phyloP scores from a whole-genome alignment of 2,329 filamentous ascomycete species.

The Penicillium polonicum region DNA sequence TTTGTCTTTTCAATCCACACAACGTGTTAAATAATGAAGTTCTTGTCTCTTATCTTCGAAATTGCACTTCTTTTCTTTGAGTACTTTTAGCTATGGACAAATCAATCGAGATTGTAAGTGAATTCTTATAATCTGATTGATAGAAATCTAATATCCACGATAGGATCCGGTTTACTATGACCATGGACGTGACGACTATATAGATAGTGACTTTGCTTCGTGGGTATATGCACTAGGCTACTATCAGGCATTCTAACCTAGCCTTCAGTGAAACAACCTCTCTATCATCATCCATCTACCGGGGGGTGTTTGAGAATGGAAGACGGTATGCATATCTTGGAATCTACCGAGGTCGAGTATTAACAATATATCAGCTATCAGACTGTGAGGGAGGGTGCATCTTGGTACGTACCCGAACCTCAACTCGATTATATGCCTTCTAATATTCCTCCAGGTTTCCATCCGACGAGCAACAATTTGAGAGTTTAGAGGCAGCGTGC shows the following conservation, averaged over 20 bases:
- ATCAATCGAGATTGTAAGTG: neutral
- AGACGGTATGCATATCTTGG: constrained; percentile 4
- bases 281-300: constrained; percentile 2
- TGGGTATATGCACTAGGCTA: neutral
- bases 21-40: neutral
- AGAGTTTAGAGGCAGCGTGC: constrained; percentile 6
- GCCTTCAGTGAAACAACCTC: constrained; percentile 1
- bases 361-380: constrained; percentile 3
- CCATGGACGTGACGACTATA: neutral
- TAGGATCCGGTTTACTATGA: constrained; percentile 6
- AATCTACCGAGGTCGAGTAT: neutral
- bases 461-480: constrained; percentile 9
- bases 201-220: constrained; percentile 2
- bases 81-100: neutral
- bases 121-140: no score
- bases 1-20: neutral
- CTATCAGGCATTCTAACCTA: neutral
- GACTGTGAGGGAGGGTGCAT: constrained; percentile 6
- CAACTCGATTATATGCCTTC: neutral
- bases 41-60: neutral
- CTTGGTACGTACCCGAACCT: neutral
- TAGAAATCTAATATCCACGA: constrained; percentile 5
- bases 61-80: neutral
- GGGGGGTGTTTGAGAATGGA: constrained; percentile 7
- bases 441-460: neutral